Evolutionary conservation across 2,329 filamentous ascomycete genomes (phyloP).

Genomic region (Cucurbitaria berberidis): DNA sequence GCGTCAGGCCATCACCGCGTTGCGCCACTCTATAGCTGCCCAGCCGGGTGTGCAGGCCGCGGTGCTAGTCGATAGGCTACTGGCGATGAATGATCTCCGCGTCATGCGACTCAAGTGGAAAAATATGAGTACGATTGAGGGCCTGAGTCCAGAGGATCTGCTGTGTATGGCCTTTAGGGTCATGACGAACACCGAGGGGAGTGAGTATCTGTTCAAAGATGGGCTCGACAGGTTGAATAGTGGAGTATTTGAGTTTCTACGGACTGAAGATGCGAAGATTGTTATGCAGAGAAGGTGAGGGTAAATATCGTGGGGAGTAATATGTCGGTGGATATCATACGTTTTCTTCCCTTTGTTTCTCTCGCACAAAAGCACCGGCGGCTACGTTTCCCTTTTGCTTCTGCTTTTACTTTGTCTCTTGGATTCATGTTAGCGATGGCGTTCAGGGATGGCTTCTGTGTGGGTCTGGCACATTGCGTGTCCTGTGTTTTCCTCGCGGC

Average conservation of each 20-base stretch:
- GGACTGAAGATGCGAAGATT: slow-evolving; percentile 41
- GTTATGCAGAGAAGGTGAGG: slow-evolving; percentile 33
- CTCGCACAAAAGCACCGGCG: slow-evolving; percentile 1
- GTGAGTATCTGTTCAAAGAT: slow-evolving; percentile 44
- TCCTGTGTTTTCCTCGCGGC: background rate
- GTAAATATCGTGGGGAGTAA: background rate
- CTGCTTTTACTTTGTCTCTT: background rate
- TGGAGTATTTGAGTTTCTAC: slow-evolving; percentile 40
- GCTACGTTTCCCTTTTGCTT: background rate
- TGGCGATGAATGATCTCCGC: slow-evolving; percentile 45
- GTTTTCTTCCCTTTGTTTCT: background rate
- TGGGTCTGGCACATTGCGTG: background rate
- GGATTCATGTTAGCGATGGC: slow-evolving; percentile 31
- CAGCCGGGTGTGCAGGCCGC: slow-evolving; percentile 32
- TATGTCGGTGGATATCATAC: background rate
- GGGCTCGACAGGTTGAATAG: slow-evolving; percentile 37
- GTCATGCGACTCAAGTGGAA: slow-evolving; percentile 46
- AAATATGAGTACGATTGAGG: slow-evolving; percentile 42
- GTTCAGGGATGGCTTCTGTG: slow-evolving; percentile 16
- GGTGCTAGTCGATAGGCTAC: slow-evolving; percentile 39
- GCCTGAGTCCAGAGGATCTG: slow-evolving; percentile 42
- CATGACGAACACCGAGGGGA: slow-evolving; percentile 44
- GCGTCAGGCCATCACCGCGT: slow-evolving; percentile 35
- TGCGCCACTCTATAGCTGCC: slow-evolving; percentile 29
- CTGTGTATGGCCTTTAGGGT: slow-evolving; percentile 38